Conservation (phyloP, 192 early-diverging fungal genomes). For the Coemansia aciculifera region DNA sequence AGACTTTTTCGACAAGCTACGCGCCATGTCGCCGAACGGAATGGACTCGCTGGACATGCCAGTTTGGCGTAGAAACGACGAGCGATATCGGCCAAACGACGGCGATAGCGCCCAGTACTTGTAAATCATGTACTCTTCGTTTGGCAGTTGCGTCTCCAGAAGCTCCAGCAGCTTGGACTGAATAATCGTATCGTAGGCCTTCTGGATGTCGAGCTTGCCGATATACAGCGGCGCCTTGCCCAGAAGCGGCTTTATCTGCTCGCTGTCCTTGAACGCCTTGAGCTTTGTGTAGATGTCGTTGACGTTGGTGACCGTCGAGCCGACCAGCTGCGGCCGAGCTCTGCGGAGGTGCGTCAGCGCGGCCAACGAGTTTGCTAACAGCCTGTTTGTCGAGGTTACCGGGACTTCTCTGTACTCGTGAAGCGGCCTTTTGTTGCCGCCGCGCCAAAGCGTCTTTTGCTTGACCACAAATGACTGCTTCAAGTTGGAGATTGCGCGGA, state of each 20-base stretch:
- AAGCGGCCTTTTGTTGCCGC: constrained; percentile 8
- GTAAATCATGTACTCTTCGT: constrained; percentile 71
- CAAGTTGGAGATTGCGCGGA: constrained; percentile 82
- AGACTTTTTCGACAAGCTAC: constrained; percentile 47
- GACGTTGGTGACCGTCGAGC: constrained; percentile 47
- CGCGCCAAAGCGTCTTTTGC: background rate
- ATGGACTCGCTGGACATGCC: constrained; percentile 45
- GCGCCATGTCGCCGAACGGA: constrained; percentile 52
- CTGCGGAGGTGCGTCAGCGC: constrained; percentile 22
- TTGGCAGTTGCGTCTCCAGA: constrained; percentile 15
- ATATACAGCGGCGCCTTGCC: constrained; percentile 57
- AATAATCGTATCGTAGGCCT: constrained; percentile 81
- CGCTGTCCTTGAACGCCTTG: constrained; percentile 34
- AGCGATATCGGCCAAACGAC: constrained; percentile 26
- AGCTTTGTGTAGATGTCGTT: constrained; percentile 54
- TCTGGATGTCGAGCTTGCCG: constrained; percentile 80
- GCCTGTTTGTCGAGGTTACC: constrained; percentile 14
- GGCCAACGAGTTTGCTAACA: constrained; percentile 29
- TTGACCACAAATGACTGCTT: constrained; percentile 22
- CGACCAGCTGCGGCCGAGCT: constrained; percentile 28
- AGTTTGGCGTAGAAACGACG: constrained; percentile 28
- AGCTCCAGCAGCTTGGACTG: constrained; percentile 62
- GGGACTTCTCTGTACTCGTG: constrained; percentile 26
- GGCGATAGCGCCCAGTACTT: constrained; percentile 60
- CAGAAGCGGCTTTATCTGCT: background rate